Evolutionary conservation across 805 yeast species (phyloP).

Genomic region (Candida peoriensis): DNA sequence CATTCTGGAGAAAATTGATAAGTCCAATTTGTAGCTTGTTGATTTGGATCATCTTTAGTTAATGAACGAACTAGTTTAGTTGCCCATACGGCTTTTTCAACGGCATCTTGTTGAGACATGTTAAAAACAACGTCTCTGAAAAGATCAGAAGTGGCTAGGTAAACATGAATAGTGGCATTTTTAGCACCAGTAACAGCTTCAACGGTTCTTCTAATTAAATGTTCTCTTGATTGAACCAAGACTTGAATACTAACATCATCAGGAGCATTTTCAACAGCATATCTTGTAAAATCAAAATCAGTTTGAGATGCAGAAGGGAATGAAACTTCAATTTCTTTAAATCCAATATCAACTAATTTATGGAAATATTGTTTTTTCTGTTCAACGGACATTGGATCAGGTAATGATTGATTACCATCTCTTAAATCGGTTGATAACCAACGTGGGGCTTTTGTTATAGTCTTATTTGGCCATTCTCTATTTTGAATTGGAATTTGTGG

Average conservation of each 20-base stretch:
- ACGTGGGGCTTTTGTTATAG: slow-evolving; percentile 67
- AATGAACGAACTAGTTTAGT: slow-evolving; percentile 61
- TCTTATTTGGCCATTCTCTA: slow-evolving; percentile 68
- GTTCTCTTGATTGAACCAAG: slow-evolving; percentile 73
- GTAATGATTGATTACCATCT: slow-evolving; percentile 78
- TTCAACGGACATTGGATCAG: slow-evolving; percentile 75
- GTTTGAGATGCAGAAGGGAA: slow-evolving; percentile 82
- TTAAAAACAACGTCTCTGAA: slow-evolving; percentile 74
- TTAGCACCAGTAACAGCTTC: slow-evolving; percentile 71
- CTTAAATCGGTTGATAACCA: slow-evolving; percentile 78
- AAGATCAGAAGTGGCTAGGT: slow-evolving; percentile 69
- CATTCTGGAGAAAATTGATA: slow-evolving; percentile 78
- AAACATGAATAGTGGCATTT: slow-evolving; percentile 65
- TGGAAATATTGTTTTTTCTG: slow-evolving; percentile 74
- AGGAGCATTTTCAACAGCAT: slow-evolving; percentile 75
- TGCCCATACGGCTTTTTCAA: slow-evolving; percentile 65
- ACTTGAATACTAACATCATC: slow-evolving; percentile 72
- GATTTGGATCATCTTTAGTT: slow-evolving; percentile 69
- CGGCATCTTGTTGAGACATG: slow-evolving; percentile 64
- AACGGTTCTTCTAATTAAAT: slow-evolving; percentile 65
- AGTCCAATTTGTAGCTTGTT: slow-evolving; percentile 61
- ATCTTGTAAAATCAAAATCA: slow-evolving; percentile 76
- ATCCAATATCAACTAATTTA: slow-evolving; percentile 66
- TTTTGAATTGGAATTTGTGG: slow-evolving; percentile 51
- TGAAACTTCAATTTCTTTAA: slow-evolving; percentile 76